Evolutionary conservation across 495 filamentous ascomycete species (phyloP), one percentile per base, ranked within the genome.

Genomic region (Lepraria neglecta): DNA sequence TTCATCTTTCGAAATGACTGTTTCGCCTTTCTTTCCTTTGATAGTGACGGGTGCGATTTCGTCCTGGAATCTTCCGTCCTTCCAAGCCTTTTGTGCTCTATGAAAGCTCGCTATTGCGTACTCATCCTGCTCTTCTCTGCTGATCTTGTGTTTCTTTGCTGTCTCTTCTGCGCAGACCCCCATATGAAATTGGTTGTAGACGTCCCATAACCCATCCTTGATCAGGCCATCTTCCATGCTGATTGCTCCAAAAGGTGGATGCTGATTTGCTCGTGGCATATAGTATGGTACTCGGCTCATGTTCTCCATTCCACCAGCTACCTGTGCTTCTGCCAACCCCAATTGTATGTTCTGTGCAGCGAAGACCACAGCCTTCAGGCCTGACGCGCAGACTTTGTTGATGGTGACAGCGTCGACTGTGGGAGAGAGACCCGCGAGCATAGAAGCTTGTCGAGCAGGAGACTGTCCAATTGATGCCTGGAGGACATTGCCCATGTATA

Each of bases 401-500:
- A 98, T 83, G 5, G 94, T 97, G 58, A 86, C 82, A 24, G 91
- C 85, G 73, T 98, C 94, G 42, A 94, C 82, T 7, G 79, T 82
- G 10, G 81, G 74, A 2, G 89, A 78, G 10, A 98, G 83, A 12
- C 90, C 91, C n/a, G 94, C 87, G 67, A 90, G 89, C 53, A 97
- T 87, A 53, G 82, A 78, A 28, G 92, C 94, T 75, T 98, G 94
- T 35, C 94, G 86, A 21, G 94, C 92, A 1, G 94, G 94, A 3
- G 94, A 83, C 72, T 98, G 94, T 38, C 94, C 94, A 19, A 91
- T 79, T 47, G 80, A 79, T 17, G 81, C 92, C 72, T 91, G 85
- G 21, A 97, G 80, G n/a, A 97, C 94, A 74, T 97, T 92, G 69
- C 94, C 94, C 88, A 97, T 95, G 75, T 97, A 97, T 3, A 96